Conservation (phyloP, 768 basidiomycete species). For the Calocera cornea region DNA sequence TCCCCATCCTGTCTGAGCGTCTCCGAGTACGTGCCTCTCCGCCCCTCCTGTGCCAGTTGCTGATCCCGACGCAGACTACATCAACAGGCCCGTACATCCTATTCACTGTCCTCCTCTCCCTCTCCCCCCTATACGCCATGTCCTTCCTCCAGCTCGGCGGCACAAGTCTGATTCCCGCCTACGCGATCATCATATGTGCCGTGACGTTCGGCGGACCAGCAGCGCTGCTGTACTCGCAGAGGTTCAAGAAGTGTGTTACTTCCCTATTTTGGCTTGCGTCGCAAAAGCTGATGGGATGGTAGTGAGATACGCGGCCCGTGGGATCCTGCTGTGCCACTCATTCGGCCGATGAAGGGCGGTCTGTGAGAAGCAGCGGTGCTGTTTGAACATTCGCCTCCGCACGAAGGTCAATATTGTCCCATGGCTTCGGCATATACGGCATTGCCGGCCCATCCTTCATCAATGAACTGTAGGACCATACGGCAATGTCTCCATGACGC, state of each 20-base stretch:
- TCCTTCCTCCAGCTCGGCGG: slow-evolving; percentile 32
- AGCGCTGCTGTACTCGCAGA: slow-evolving; percentile 70
- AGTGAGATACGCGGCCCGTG: slow-evolving; percentile 84
- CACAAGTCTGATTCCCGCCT: not conserved
- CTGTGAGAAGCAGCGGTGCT: not conserved
- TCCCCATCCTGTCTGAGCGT: slow-evolving; percentile 62
- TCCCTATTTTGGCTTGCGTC: slow-evolving; percentile 8
- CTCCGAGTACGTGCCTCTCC: slow-evolving; percentile 14
- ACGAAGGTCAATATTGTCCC: too few relatives aligned
- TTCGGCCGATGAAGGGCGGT: not conserved
- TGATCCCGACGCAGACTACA: slow-evolving; percentile 19
- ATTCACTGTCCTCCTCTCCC: slow-evolving; percentile 41
- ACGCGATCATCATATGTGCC: slow-evolving; percentile 12
- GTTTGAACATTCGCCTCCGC: too few relatives aligned
- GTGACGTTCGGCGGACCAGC: slow-evolving; percentile 62
- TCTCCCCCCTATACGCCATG: slow-evolving; percentile 40
- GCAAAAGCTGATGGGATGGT: slow-evolving; percentile 14
- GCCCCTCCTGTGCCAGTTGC: slow-evolving; percentile 26
- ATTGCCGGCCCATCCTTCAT: not conserved
- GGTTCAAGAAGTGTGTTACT: slow-evolving; percentile 69
- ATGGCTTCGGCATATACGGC: not conserved
- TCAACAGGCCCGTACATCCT: slow-evolving; percentile 34
- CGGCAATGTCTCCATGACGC: too few relatives aligned
- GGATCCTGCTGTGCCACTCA: slow-evolving; percentile 65
- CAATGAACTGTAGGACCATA: not conserved